Evolutionary conservation across 306 rosid species (phyloP).

Genomic region (Cucurbita pepo): DNA sequence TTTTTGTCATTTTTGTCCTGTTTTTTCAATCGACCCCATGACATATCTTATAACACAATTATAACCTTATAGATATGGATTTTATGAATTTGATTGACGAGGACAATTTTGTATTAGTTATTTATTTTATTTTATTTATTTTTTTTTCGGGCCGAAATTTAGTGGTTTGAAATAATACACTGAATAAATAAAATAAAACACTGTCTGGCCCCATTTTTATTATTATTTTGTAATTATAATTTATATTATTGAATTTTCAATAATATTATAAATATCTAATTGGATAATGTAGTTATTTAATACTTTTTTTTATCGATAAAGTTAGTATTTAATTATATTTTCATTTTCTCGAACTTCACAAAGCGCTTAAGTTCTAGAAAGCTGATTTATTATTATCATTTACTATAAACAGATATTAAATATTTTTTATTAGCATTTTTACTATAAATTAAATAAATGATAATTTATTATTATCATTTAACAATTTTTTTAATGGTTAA

Average conservation of each 20-base stretch:
- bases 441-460: background rate
- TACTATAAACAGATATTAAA: background rate
- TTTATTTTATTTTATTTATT: too few species aligned
- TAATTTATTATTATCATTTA: too few species aligned
- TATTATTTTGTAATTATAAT: background rate
- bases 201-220: too few species aligned
- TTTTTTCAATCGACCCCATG: background rate
- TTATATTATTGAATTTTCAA: background rate
- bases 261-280: background rate
- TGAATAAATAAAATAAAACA: too few species aligned
- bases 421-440: background rate
- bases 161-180: too few species aligned
- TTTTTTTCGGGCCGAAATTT: too few species aligned
- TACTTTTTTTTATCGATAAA: too few species aligned
- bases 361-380: background rate
- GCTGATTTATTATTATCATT: background rate
- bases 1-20: background rate
- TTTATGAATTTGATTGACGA: too few species aligned
- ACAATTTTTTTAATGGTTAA: background rate
- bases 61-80: background rate
- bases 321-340: too few species aligned
- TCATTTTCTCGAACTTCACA: background rate
- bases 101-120: too few species aligned
- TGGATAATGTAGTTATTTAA: too few species aligned
- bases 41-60: background rate